These are phyloP conservation scores for Helotiales sp. DNA, from an alignment of 2,329 filamentous ascomycete genomes.

Conservation along the genomic window DNA sequence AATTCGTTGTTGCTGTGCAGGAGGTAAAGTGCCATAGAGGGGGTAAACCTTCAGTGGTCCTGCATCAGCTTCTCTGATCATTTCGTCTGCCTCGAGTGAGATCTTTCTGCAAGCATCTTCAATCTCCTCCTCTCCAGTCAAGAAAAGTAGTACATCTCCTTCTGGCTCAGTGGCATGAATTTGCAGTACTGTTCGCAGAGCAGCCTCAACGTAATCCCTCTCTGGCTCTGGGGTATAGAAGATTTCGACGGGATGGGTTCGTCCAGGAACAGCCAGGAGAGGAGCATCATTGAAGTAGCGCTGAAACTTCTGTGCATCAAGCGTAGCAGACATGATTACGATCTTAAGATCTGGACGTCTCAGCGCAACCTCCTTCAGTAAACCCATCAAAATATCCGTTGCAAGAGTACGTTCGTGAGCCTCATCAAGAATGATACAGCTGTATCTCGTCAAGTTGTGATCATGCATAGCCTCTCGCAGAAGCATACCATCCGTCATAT, in stretches of 20 bases:
- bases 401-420: constrained; percentile 97
- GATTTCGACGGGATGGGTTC: constrained; percentile 96
- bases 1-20: constrained; percentile 91
- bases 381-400: constrained; percentile 95
- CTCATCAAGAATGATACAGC: constrained; percentile 97
- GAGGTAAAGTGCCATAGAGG: constrained; percentile 91
- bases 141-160: constrained; percentile 90
- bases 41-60: constrained; percentile 91
- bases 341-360: constrained; percentile 92
- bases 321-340: constrained; percentile 97
- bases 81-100: constrained; percentile 85
- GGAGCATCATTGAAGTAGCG: constrained; percentile 96
- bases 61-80: constrained; percentile 87
- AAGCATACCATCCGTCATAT: constrained; percentile 99
- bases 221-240: constrained; percentile 98
- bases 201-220: constrained; percentile 94
- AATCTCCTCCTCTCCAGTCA: constrained; percentile 98
- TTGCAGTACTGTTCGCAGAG: constrained; percentile 91
- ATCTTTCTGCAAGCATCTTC: constrained; percentile 96
- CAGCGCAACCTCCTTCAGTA: constrained; percentile 86
- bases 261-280: constrained; percentile 88
- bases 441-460: constrained; percentile 87
- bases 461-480: constrained; percentile 96
- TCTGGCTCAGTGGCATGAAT: constrained; percentile 93
- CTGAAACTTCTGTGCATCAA: constrained; percentile 98